Conservation (phyloP, 257 asterid genomes). For the Nicotiana tabacum region DNA sequence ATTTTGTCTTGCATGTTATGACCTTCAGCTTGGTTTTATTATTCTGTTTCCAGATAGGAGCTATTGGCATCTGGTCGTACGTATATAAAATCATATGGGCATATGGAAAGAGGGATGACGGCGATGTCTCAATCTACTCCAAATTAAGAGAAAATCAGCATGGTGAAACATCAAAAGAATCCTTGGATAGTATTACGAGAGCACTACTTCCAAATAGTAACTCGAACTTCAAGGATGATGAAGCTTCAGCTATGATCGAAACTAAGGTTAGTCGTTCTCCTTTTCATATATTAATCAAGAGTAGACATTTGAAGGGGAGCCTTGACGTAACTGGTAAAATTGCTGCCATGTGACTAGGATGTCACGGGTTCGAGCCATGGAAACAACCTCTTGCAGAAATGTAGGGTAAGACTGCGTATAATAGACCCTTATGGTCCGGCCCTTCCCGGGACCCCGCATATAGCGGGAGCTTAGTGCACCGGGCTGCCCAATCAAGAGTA, state of each 20-base stretch:
- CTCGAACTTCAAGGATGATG: conserved; percentile 7
- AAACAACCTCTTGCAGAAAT: too few relatives aligned
- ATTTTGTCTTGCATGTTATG: background rate
- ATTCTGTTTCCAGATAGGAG: conserved; percentile 22
- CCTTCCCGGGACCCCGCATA: too few relatives aligned
- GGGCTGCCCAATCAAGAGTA: too few relatives aligned
- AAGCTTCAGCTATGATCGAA: background rate
- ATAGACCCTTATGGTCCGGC: too few relatives aligned
- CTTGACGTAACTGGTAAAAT: too few relatives aligned
- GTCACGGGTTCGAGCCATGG: too few relatives aligned
- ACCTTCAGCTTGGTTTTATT: background rate
- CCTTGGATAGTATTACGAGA: conserved; percentile 10
- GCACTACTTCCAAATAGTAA: conserved; percentile 7
- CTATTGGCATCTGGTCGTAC: conserved; percentile 29
- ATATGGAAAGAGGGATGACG: conserved; percentile 6
- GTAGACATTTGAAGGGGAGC: too few relatives aligned
- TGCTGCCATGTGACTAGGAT: too few relatives aligned
- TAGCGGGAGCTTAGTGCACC: too few relatives aligned
- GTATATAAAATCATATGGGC: conserved; percentile 22
- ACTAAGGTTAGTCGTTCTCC: conserved; percentile 8
- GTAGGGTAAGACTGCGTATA: too few relatives aligned
- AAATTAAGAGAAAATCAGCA: conserved; percentile 4
- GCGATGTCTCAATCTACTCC: background rate
- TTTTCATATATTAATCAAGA: background rate
- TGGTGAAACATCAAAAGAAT: conserved; percentile 10